These are phyloP conservation scores for Calocera viscosa DNA, from an alignment of 768 basidiomycete genomes.

Conservation along the genomic window DNA sequence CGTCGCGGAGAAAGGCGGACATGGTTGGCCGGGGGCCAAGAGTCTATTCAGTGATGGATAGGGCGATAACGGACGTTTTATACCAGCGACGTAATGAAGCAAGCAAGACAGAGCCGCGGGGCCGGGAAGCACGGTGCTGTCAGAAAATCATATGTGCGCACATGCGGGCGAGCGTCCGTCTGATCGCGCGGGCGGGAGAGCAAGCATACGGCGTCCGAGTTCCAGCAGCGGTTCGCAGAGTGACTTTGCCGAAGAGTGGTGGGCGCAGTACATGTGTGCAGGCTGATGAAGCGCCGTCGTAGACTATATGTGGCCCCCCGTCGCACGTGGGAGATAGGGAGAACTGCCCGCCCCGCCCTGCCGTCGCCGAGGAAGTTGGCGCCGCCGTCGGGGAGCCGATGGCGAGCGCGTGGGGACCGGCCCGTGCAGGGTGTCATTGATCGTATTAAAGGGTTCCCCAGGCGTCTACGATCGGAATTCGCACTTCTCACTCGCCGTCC, in stretches of 20 bases:
- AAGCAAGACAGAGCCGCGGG: neutral
- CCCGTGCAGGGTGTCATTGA: too few species aligned
- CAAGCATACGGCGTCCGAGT: too few species aligned
- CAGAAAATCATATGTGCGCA: neutral
- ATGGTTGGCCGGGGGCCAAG: neutral
- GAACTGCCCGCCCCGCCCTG: neutral
- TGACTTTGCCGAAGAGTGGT: too few species aligned
- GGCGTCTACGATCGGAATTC: too few species aligned
- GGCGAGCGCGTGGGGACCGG: neutral
- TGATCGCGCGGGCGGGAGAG: too few species aligned
- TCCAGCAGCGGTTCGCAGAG: too few species aligned
- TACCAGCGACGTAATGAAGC: neutral
- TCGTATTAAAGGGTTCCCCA: too few species aligned
- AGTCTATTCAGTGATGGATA: neutral
- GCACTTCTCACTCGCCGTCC: neutral
- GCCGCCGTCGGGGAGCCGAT: neutral
- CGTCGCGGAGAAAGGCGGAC: conserved; percentile 1
- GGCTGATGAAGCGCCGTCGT: too few species aligned
- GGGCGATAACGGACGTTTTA: neutral
- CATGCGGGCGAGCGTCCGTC: neutral
- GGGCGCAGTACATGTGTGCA: too few species aligned
- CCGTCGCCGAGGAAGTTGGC: neutral
- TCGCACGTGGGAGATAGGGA: neutral
- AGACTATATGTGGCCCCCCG: neutral
- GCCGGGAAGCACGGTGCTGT: neutral